These are phyloP conservation scores for Bacterosira constricta DNA, from an alignment of 108 stramenopile species.

Conservation along the genomic window DNA sequence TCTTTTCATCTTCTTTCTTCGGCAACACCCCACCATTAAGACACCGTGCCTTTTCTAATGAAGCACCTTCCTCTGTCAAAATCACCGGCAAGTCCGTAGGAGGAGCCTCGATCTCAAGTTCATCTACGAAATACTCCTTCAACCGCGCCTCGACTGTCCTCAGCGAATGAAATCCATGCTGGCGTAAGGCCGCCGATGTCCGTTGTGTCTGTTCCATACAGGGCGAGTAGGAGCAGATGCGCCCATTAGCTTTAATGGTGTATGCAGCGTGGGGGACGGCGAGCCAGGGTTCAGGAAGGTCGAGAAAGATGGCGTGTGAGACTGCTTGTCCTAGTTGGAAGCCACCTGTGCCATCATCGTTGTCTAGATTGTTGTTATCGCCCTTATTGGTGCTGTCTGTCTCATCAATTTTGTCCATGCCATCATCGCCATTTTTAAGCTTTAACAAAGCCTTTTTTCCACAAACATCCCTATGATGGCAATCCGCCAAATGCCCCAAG, in stretches of 20 bases:
- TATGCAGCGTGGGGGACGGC: slow-evolving; percentile 87
- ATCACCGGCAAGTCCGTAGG: slow-evolving; percentile 53
- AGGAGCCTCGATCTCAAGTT: slow-evolving; percentile 59
- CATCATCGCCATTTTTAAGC: background rate
- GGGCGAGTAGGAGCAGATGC: slow-evolving; percentile 90
- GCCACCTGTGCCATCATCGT: slow-evolving; percentile 57
- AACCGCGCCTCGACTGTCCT: slow-evolving; percentile 88
- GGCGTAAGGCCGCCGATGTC: slow-evolving; percentile 57
- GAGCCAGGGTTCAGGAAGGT: slow-evolving; percentile 95
- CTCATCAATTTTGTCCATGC: background rate
- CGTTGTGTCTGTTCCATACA: slow-evolving; percentile 96
- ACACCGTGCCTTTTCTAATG: slow-evolving; percentile 31
- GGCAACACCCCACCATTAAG: slow-evolving; percentile 20
- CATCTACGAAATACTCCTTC: slow-evolving; percentile 80
- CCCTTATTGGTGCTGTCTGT: background rate
- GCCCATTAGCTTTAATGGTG: slow-evolving; percentile 69
- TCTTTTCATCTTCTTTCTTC: slow-evolving; percentile 12
- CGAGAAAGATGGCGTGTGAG: slow-evolving; percentile 93
- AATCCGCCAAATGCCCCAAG: slow-evolving; percentile 72
- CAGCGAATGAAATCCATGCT: slow-evolving; percentile 80
- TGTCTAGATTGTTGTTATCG: background rate
- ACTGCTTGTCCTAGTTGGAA: slow-evolving; percentile 62
- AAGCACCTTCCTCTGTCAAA: slow-evolving; percentile 23
- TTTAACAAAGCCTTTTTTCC: slow-evolving; percentile 47
- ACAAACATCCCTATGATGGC: slow-evolving; percentile 86